phyloP scores from a whole-genome alignment of 83 land plant genomes.

The Picea abies region DNA sequence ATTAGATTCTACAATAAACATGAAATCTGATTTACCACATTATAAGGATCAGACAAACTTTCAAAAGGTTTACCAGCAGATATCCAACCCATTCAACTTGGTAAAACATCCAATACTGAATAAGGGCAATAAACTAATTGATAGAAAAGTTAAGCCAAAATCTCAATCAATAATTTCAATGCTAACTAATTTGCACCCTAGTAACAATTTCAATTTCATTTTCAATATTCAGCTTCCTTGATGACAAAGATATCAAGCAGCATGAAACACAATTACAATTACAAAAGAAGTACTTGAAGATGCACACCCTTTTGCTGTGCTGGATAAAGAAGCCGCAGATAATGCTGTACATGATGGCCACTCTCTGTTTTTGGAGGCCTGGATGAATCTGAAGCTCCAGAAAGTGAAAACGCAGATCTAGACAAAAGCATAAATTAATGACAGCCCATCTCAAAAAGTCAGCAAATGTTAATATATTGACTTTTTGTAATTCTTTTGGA shows the following conservation, averaged over 20 bases:
- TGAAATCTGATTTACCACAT: too few species aligned
- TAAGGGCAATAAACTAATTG: neutral
- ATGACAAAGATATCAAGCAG: slow-evolving; percentile 2
- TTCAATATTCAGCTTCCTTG: neutral
- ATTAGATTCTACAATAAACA: too few species aligned
- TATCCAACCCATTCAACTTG: neutral
- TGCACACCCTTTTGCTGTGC: neutral
- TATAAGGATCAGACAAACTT: too few species aligned
- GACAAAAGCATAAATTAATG: neutral
- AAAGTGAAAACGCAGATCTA: slow-evolving; percentile 7
- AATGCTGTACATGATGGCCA: slow-evolving; percentile 12
- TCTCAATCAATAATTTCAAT: neutral
- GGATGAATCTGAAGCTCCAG: neutral
- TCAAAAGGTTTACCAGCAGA: too few species aligned
- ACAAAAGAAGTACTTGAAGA: neutral
- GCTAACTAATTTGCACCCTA: neutral
- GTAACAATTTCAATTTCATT: neutral
- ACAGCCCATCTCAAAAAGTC: neutral
- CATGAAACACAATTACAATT: neutral
- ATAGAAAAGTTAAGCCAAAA: neutral
- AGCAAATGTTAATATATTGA: neutral
- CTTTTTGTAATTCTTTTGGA: neutral
- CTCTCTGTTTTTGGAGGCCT: neutral
- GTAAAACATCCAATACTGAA: neutral
- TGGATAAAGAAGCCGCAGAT: slow-evolving; percentile 1